Conservation (phyloP, 495 filamentous ascomycete species). For the Hyaloscypha finlandica region DNA sequence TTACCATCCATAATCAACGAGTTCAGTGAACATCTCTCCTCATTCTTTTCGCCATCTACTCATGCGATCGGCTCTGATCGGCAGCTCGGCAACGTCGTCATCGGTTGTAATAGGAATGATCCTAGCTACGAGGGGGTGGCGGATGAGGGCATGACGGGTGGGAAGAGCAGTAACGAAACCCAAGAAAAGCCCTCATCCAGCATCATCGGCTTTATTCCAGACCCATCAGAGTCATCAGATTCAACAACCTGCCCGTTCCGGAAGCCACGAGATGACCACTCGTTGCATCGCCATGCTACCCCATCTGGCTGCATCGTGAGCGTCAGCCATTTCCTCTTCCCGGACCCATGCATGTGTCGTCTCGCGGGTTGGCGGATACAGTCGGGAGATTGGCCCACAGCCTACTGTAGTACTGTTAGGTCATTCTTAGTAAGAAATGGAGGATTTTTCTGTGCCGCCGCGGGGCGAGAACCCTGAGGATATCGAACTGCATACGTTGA, state of each 20-base stretch:
- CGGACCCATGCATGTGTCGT: not conserved
- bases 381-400: not conserved
- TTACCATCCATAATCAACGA: too few species aligned
- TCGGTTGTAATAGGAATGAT: not conserved
- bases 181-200: not conserved
- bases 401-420: not conserved
- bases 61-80: not conserved
- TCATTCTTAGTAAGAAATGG: not conserved
- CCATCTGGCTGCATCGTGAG: not conserved
- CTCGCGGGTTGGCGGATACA: not conserved
- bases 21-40: too few species aligned
- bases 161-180: not conserved
- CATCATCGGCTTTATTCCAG: too few species aligned
- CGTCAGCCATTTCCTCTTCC: not conserved
- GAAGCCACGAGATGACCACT: not conserved
- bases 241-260: not conserved
- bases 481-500: not conserved
- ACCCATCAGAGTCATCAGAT: not conserved
- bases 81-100: not conserved
- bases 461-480: not conserved
- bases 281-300: not conserved
- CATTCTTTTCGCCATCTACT: not conserved
- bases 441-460: not conserved
- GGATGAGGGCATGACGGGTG: not conserved
- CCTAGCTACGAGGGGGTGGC: not conserved